Conservation (phyloP, 176 grass and related monocot genomes). For the Bromus sterilis region DNA sequence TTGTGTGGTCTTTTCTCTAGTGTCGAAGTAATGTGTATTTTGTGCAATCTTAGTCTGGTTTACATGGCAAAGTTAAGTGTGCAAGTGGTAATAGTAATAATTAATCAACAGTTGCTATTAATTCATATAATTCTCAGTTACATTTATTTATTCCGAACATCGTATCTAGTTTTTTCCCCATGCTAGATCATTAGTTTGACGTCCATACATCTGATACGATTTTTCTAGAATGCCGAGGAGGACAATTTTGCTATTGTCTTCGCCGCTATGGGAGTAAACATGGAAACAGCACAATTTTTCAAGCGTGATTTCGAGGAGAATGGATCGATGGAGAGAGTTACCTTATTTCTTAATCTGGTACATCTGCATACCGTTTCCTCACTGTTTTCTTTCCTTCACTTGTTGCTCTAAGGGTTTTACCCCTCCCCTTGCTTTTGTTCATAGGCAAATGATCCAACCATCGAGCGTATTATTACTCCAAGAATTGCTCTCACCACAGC, state of each 20-base stretch:
- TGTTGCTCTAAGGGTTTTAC: neutral
- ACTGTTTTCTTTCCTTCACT: neutral
- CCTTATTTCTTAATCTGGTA: constrained; percentile 88
- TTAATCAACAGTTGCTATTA: neutral
- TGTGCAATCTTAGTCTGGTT: neutral
- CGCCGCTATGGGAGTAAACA: constrained; percentile 85
- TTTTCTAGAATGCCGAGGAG: constrained; percentile 40
- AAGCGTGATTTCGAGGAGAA: constrained; percentile 88
- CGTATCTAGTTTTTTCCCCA: neutral
- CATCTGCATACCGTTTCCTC: neutral
- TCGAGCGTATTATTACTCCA: constrained; percentile 82
- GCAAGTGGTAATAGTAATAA: neutral
- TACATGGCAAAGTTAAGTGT: neutral
- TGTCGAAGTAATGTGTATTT: neutral
- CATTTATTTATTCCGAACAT: neutral
- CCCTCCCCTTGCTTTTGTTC: neutral
- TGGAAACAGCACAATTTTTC: constrained; percentile 83
- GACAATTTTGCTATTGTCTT: constrained; percentile 82
- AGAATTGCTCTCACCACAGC: constrained; percentile 73
- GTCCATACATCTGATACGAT: neutral
- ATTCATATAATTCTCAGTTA: neutral
- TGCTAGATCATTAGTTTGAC: neutral
- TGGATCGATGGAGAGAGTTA: constrained; percentile 81
- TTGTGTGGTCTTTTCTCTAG: neutral
- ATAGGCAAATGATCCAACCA: constrained; percentile 81